These are phyloP conservation scores for Kodamaea neixiangensis DNA, from an alignment of 805 yeast genomes.

Conservation along the genomic window DNA sequence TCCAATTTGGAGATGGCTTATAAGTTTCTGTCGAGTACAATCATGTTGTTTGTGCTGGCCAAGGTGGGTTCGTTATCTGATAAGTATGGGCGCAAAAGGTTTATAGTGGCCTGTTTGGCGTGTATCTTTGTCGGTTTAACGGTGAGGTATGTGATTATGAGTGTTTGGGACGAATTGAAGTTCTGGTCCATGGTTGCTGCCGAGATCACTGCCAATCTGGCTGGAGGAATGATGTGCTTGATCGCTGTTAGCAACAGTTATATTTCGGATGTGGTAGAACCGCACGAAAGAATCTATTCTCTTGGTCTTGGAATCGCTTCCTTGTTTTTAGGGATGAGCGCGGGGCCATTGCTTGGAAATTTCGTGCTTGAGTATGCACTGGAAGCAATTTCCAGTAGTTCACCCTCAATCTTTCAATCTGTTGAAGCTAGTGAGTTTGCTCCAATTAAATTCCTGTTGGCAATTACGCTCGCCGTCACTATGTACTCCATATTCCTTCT, in stretches of 20 bases:
- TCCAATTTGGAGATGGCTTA: conserved; percentile 52
- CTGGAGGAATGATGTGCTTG: conserved; percentile 65
- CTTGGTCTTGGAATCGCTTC: conserved; percentile 63
- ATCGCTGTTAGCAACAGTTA: conserved; percentile 67
- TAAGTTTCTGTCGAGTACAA: conserved; percentile 42
- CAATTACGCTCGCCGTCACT: conserved; percentile 33
- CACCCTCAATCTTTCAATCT: background rate
- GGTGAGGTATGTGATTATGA: conserved; percentile 27
- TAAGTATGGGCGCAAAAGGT: conserved; percentile 37
- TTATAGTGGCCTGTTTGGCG: conserved; percentile 22
- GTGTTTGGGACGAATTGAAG: conserved; percentile 28
- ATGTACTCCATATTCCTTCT: conserved; percentile 37
- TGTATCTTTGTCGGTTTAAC: conserved; percentile 24
- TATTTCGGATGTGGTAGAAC: conserved; percentile 70
- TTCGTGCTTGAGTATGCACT: background rate
- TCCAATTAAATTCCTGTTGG: conserved; percentile 36
- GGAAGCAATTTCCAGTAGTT: background rate
- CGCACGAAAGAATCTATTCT: conserved; percentile 55
- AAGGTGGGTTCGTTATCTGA: conserved; percentile 45
- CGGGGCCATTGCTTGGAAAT: conserved; percentile 67
- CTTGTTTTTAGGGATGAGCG: conserved; percentile 58
- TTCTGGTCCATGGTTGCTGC: conserved; percentile 43
- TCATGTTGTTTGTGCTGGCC: conserved; percentile 55
- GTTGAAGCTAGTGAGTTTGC: conserved; percentile 24
- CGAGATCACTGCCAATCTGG: conserved; percentile 47